These are phyloP conservation scores for Stagonosporopsis chrysanthemi DNA, from an alignment of 2,329 filamentous ascomycete genomes.

Conservation along the genomic window DNA sequence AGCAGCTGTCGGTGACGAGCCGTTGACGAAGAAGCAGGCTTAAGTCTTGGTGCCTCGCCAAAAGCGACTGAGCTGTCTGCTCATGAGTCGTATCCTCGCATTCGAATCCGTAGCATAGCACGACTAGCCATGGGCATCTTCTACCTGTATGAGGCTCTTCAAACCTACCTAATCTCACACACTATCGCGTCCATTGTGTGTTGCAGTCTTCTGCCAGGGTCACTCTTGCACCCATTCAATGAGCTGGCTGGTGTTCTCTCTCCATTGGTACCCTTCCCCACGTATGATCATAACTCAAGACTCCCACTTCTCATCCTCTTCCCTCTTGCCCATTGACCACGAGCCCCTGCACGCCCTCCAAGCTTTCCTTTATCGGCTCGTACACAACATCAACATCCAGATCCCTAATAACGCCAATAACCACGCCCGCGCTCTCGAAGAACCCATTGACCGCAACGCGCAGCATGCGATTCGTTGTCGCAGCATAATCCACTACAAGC, in stretches of 20 bases:
- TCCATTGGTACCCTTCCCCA: background rate
- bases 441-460: conserved; percentile 96
- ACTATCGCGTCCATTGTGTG: background rate
- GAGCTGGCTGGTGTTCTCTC: background rate
- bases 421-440: conserved; percentile 85
- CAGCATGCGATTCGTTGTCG: conserved; percentile 95
- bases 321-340: conserved; percentile 52
- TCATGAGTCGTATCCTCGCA: background rate
- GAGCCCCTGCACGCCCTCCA: conserved; percentile 75
- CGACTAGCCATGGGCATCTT: background rate
- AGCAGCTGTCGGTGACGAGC: conserved; percentile 5
- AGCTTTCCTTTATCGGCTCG: conserved; percentile 49
- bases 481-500: conserved; percentile 78
- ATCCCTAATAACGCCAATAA: conserved; percentile 89
- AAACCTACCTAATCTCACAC: background rate
- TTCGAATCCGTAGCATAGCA: background rate
- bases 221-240: background rate
- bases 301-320: conserved; percentile 11
- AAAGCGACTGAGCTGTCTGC: background rate
- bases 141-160: background rate
- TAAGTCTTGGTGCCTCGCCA: background rate
- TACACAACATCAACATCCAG: conserved; percentile 83
- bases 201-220: too few relatives aligned
- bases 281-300: background rate
- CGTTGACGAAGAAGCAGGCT: conserved; percentile 15